Evolutionary conservation across 176 grass and related monocot genomes (phyloP).

Genomic region (Tillandsia fasciculata): DNA sequence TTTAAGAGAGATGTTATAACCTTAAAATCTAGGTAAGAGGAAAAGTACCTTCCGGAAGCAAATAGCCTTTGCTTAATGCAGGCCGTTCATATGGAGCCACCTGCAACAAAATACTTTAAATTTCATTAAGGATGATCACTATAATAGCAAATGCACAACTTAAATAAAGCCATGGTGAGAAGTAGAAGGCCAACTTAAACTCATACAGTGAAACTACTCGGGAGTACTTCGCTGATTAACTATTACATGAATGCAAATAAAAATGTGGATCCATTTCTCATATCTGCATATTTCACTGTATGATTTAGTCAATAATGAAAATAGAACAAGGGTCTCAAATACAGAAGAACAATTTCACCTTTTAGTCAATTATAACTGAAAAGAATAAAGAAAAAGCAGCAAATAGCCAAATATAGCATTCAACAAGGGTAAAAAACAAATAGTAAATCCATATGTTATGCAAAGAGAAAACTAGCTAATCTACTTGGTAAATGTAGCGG

Average conservation of each 20-base stretch:
- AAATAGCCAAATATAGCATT: too few species aligned
- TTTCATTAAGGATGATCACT: background rate
- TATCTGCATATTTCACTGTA: background rate
- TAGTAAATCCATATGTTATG: too few species aligned
- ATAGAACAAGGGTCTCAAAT: too few species aligned
- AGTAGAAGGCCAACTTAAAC: background rate
- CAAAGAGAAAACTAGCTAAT: background rate
- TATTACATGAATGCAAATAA: too few species aligned
- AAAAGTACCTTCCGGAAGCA: conserved; percentile 39
- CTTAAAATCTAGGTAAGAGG: background rate
- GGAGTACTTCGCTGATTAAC: too few species aligned
- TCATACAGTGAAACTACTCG: too few species aligned
- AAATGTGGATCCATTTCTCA: background rate
- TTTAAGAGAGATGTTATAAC: background rate
- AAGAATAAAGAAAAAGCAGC: too few species aligned
- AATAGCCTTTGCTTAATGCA: conserved; percentile 52
- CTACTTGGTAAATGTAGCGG: background rate
- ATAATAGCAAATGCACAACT: background rate
- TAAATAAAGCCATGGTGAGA: background rate
- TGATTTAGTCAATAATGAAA: background rate
- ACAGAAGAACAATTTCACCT: too few species aligned
- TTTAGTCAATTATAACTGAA: too few species aligned
- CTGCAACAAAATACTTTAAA: conserved; percentile 14
- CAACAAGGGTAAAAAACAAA: too few species aligned
- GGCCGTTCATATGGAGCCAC: conserved; percentile 70